These are phyloP conservation scores for Austroboletus niveus DNA, from an alignment of 1,284 basidiomycete genomes.

Conservation along the genomic window DNA sequence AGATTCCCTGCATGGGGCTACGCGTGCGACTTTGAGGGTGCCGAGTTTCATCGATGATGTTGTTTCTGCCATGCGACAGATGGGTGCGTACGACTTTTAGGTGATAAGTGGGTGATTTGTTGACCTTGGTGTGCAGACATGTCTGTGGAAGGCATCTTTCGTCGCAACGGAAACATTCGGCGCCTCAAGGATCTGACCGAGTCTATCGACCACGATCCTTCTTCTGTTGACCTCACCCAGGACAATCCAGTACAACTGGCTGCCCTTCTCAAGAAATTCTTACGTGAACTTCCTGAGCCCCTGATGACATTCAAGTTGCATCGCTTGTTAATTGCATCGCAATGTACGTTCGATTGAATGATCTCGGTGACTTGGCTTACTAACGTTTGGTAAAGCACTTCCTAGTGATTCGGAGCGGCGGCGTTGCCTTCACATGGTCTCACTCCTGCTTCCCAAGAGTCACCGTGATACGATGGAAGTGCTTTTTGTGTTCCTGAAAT, in stretches of 20 bases:
- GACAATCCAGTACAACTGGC: constrained; percentile 98
- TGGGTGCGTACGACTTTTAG: constrained; percentile 67
- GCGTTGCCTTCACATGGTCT: constrained; percentile 84
- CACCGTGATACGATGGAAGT: constrained; percentile 98
- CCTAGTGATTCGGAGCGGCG: constrained; percentile 77
- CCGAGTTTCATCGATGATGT: constrained; percentile 99
- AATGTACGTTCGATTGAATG: constrained; percentile 56
- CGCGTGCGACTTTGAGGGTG: constrained; percentile 82
- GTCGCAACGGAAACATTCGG: constrained; percentile 97
- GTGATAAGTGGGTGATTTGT: constrained; percentile 2
- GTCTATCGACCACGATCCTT: constrained; percentile 89
- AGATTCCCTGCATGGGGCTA: constrained; percentile 89
- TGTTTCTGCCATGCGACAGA: constrained; percentile 97
- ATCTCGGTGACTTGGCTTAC: constrained; percentile 6
- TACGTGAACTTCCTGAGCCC: constrained; percentile 95
- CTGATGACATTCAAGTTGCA: constrained; percentile 94
- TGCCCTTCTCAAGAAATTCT: constrained; percentile 94
- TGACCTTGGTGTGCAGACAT: constrained; percentile 64
- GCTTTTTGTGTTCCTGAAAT: constrained; percentile 97
- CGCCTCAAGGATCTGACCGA: constrained; percentile 90
- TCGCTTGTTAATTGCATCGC: constrained; percentile 83
- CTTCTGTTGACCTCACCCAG: constrained; percentile 86
- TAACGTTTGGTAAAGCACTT: constrained; percentile 50
- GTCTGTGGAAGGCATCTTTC: constrained; percentile 98
- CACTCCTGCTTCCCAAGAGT: constrained; percentile 85